phyloP scores from a whole-genome alignment of 2,329 filamentous ascomycete genomes.

The Aspergillus pseudoglaucus region DNA sequence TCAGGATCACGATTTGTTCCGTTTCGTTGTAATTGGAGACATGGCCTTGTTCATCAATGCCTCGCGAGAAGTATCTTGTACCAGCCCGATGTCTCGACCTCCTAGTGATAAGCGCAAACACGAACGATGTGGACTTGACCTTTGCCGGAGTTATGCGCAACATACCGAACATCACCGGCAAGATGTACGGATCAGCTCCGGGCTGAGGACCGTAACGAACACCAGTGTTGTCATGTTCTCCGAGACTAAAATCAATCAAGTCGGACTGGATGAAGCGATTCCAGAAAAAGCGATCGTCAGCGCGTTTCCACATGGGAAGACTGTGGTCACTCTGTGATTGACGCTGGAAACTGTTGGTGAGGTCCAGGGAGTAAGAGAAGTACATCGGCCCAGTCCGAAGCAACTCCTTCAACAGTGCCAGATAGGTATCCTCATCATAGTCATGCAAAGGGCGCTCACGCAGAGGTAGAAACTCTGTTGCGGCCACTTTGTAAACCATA shows the following conservation, averaged over 20 bases:
- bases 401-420: constrained; percentile 71
- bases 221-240: constrained; percentile 43
- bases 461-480: constrained; percentile 88
- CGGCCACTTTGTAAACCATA: constrained; percentile 87
- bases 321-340: constrained; percentile 70
- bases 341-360: constrained; percentile 94
- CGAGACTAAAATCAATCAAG: constrained; percentile 77
- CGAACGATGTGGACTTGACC: constrained; percentile 78
- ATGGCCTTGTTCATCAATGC: constrained; percentile 85
- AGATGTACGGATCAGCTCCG: constrained; percentile 80
- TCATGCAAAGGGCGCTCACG: constrained; percentile 89
- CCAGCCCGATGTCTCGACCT: constrained; percentile 82
- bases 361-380: constrained; percentile 94
- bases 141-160: constrained; percentile 80
- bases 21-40: constrained; percentile 99
- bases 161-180: constrained; percentile 95
- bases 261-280: constrained; percentile 89
- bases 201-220: constrained; percentile 54
- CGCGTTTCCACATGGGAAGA: constrained; percentile 77
- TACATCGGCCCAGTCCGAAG: constrained; percentile 86
- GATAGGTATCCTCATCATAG: constrained; percentile 87
- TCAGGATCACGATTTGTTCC: constrained; percentile 84
- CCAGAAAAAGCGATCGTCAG: constrained; percentile 98
- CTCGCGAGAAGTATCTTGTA: constrained; percentile 90
- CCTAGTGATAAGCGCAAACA: constrained; percentile 79